Conservation (phyloP, 208 protist genomes). For the Giardia muris region DNA sequence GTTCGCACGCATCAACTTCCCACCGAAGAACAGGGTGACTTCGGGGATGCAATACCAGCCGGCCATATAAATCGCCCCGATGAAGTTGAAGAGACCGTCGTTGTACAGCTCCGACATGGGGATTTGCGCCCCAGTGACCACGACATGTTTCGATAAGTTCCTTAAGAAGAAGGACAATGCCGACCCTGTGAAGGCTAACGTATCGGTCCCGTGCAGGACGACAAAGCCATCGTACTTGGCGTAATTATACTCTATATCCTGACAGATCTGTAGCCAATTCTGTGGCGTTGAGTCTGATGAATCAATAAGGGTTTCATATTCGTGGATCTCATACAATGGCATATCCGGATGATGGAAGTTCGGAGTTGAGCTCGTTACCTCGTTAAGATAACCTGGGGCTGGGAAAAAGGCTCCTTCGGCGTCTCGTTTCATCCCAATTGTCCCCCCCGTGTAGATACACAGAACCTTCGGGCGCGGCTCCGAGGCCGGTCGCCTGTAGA, state of each 20-base stretch:
- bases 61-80: conserved; percentile 35
- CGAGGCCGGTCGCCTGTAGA: too few species aligned
- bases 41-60: conserved; percentile 37
- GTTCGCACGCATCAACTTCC: conserved; percentile 68
- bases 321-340: conserved; percentile 54
- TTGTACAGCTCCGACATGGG: conserved; percentile 63
- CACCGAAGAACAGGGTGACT: conserved; percentile 76
- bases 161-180: conserved; percentile 78
- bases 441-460: conserved; percentile 60
- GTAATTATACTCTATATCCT: conserved; percentile 56
- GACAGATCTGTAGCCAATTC: conserved; percentile 61
- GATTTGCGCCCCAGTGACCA: conserved; percentile 76
- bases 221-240: conserved; percentile 81
- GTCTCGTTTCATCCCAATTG: conserved; percentile 63
- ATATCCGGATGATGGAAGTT: conserved; percentile 33
- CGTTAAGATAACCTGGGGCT: conserved; percentile 34
- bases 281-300: conserved; percentile 57
- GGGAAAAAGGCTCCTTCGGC: conserved; percentile 53
- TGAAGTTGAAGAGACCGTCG: conserved; percentile 55
- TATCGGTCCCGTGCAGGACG: conserved; percentile 79
- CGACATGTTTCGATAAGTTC: conserved; percentile 76
- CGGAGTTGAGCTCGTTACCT: conserved; percentile 20
- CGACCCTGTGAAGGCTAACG: conserved; percentile 79
- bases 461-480: conserved; percentile 3
- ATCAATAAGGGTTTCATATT: conserved; percentile 60